Percentiles rank a stretch among this genome's conserved stretches.
Conservation (phyloP, 345 rosid species). For the Geranium brycei region DNA sequence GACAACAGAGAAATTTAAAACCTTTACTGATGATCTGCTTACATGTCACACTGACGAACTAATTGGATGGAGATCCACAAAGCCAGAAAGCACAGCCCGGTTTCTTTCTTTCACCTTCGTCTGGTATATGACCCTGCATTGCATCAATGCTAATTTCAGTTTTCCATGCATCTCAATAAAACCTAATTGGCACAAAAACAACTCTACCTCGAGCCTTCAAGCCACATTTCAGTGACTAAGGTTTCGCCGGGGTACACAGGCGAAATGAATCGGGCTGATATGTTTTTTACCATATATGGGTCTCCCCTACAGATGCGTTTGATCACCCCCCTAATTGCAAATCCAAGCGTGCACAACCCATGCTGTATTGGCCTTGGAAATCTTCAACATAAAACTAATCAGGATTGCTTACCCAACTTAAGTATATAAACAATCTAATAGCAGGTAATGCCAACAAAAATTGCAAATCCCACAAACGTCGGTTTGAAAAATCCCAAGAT, state of each 20-base stretch:
- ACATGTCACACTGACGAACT: slow-evolving; percentile 30
- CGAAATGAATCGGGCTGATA: slow-evolving; percentile 58
- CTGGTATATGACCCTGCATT: slow-evolving; percentile 53
- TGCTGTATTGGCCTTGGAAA: slow-evolving; percentile 81
- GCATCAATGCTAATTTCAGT: slow-evolving; percentile 7
- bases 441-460: background rate
- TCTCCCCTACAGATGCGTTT: slow-evolving; percentile 69
- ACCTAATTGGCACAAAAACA: background rate
- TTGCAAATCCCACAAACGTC: background rate
- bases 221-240: slow-evolving; percentile 76
- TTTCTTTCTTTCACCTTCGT: slow-evolving; percentile 55
- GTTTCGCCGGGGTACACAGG: slow-evolving; percentile 83
- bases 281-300: slow-evolving; percentile 37
- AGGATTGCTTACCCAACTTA: background rate
- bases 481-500: too few relatives aligned
- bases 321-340: slow-evolving; percentile 65
- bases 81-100: slow-evolving; percentile 55
- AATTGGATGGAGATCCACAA: slow-evolving; percentile 38
- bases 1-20: too few relatives aligned
- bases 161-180: slow-evolving; percentile 5
- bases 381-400: slow-evolving; percentile 17
- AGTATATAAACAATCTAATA: too few relatives aligned
- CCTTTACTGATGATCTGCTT: too few relatives aligned
- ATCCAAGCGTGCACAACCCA: slow-evolving; percentile 77
- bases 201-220: slow-evolving; percentile 52